Base-by-base conservation (phyloP, 2,329 filamentous ascomycete species). In the Aspergillus alliaceus region DNA sequence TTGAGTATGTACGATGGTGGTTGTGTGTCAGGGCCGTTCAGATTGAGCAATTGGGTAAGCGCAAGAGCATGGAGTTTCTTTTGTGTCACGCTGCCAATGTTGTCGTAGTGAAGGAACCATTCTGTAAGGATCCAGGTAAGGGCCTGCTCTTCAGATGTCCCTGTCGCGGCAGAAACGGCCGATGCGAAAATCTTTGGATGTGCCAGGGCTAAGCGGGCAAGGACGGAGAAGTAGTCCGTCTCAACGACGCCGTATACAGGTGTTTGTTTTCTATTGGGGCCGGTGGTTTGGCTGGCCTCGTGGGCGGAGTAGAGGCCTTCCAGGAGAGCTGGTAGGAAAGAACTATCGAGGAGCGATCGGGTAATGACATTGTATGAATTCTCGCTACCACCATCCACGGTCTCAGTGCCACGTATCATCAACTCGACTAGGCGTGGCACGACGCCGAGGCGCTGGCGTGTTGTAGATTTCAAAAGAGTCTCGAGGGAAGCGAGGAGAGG, bases 161-260 rank as follows among this genome's bases (percentile, higher is more conserved):
- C 65, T 22, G 69, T 69, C 9, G 76, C 70, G 11, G 75, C 70
- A 8, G 69, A 67, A 51, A 85, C 67, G 1, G 80, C 82, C 46
- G 80, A 77, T 12, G 87, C 77, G 63, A 96, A 89, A 2, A 90
- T 78, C 2, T 75, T 75, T 1, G 93, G 90, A 35, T 89, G 89
- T 1, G 87, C 86, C 2, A 96, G 77, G 0, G 88, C 85, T 15
- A 98, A 82, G 1, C 93, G 88, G 2, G 91, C 88, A 2, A 99
- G 81, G 2, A 98, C 86, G 4, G 86, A 84, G 68, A 96, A 89
- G 72, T 96, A 96, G 69, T 96, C 90, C 0, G 90, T 90, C 69
- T 96, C 87, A 1, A 90, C 87, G 11, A 92, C 82, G 12, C 87
- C 86, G 65, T 89, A 88, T 32, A 97, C 84, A 29, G 85, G 84